These are phyloP conservation scores for Arctium lappa DNA, from an alignment of 129 eudicot species.

Conservation along the genomic window DNA sequence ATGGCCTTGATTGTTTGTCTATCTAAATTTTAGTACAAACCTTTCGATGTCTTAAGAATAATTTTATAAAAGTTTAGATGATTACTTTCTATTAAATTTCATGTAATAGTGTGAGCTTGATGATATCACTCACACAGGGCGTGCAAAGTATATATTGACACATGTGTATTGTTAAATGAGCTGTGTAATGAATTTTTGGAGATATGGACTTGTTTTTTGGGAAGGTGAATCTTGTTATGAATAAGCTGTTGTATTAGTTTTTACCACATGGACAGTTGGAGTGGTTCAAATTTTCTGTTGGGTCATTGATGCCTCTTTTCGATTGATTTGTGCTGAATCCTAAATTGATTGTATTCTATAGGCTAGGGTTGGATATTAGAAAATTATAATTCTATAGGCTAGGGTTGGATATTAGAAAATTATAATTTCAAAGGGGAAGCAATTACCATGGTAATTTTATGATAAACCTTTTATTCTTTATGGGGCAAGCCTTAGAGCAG, in stretches of 20 bases:
- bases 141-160: too few relatives aligned
- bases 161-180: background rate
- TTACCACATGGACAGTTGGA: background rate
- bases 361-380: background rate
- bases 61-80: background rate
- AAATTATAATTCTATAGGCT: too few relatives aligned
- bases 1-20: background rate
- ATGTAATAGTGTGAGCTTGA: too few relatives aligned
- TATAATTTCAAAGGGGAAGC: background rate
- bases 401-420: background rate
- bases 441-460: too few relatives aligned
- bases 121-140: too few relatives aligned
- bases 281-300: background rate
- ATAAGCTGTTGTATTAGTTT: background rate
- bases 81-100: background rate
- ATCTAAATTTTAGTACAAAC: background rate
- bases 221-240: background rate
- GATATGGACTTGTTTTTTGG: background rate
- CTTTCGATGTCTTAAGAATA: background rate
- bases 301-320: background rate
- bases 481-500: background rate
- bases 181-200: background rate
- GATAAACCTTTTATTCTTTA: background rate
- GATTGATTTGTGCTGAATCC: background rate
- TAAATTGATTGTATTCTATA: background rate